These are phyloP conservation scores for Kluyveromyces sp. DNA, from an alignment of 1,139 yeast species.

Conservation along the genomic window DNA sequence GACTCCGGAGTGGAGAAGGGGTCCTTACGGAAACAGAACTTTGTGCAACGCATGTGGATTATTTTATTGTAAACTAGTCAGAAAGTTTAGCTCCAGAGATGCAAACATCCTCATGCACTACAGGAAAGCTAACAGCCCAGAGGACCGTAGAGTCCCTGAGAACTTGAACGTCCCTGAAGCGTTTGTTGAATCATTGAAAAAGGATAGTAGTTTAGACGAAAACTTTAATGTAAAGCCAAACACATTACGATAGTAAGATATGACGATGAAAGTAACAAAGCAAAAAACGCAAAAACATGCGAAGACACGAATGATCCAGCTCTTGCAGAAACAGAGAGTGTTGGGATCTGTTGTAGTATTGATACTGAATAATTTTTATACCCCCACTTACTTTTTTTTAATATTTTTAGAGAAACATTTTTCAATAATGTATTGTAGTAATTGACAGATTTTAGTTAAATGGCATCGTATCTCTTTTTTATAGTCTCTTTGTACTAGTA, in stretches of 20 bases:
- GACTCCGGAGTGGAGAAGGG: slow-evolving; percentile 82
- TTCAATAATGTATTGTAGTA: no score
- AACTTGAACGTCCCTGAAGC: slow-evolving; percentile 21
- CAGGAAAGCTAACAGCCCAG: slow-evolving; percentile 21
- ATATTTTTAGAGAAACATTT: no score
- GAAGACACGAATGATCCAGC: no score
- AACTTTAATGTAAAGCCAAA: slow-evolving; percentile 13
- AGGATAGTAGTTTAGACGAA: slow-evolving; percentile 17
- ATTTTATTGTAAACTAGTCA: slow-evolving; percentile 62
- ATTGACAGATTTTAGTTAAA: no score
- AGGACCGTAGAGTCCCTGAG: slow-evolving; percentile 26
- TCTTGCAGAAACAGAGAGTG: no score
- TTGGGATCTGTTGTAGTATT: no score
- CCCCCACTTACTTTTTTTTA: no score
- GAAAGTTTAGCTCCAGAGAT: slow-evolving; percentile 30
- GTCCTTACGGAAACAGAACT: slow-evolving; percentile 69
- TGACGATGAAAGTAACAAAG: not conserved
- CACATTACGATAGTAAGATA: not conserved
- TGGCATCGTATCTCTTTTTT: no score
- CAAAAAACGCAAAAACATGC: no score
- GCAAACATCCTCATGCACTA: slow-evolving; percentile 28
- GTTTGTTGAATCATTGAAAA: slow-evolving; percentile 16
- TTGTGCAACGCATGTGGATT: slow-evolving; percentile 79
- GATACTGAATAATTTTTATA: no score
- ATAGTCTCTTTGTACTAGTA: no score